These are phyloP conservation scores for Stevia rebaudiana DNA, from an alignment of 140 eudicot genomes.

Conservation along the genomic window DNA sequence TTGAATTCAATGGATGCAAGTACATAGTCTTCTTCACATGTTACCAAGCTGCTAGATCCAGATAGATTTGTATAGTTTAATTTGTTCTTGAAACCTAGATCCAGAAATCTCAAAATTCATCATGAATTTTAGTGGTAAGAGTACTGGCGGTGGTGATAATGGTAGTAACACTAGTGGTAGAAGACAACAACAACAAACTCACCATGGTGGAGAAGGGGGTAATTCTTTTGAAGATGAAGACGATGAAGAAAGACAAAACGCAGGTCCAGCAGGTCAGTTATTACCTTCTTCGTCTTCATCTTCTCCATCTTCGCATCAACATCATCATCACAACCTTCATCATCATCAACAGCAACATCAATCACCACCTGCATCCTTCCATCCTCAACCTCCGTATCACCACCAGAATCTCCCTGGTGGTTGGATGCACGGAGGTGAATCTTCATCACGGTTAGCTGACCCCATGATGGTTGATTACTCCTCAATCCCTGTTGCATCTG, in stretches of 20 bases:
- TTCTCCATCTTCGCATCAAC: not conserved
- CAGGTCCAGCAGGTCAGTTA: constrained; percentile 4
- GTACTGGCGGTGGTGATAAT: constrained; percentile 20
- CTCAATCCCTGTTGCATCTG: constrained; percentile 4
- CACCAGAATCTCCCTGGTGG: constrained; percentile 23
- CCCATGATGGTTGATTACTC: constrained; percentile 26
- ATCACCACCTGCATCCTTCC: constrained; percentile 8
- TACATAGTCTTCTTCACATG: constrained; percentile 4
- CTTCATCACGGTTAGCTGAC: constrained; percentile 24
- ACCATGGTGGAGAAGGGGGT: constrained; percentile 7
- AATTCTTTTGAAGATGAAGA: constrained; percentile 27
- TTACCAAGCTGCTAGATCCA: constrained; percentile 11
- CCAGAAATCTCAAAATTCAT: not conserved
- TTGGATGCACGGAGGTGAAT: constrained; percentile 28
- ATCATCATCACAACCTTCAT: not conserved
- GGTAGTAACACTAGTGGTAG: constrained; percentile 15
- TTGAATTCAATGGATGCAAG: constrained; percentile 16
- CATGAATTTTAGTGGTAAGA: constrained; percentile 31
- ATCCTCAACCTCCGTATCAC: constrained; percentile 14
- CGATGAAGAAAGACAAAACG: constrained; percentile 30
- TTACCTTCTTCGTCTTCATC: constrained; percentile 3
- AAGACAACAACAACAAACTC: constrained; percentile 24
- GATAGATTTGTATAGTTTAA: not conserved
- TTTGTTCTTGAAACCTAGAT: not conserved
- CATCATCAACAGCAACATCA: constrained; percentile 19